phyloP scores from a whole-genome alignment of 1,139 yeast species.

The Kodamaea plutei region DNA sequence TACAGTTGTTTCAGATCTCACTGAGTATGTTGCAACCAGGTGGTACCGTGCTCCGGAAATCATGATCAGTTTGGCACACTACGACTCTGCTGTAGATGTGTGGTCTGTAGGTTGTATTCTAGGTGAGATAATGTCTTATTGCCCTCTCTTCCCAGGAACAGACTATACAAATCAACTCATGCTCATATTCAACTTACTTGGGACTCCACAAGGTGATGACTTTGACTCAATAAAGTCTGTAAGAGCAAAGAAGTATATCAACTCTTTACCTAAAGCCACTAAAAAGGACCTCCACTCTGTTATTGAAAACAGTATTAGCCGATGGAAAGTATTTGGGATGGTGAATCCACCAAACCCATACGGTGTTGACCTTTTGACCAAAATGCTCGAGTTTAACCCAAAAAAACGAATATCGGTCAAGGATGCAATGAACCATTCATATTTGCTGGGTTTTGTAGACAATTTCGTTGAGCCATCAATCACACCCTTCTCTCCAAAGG shows the following conservation, averaged over 20 bases:
- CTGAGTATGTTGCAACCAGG: conserved; percentile 76
- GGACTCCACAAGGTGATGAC: conserved; percentile 61
- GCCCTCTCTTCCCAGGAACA: conserved; percentile 78
- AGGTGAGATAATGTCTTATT: conserved; percentile 55
- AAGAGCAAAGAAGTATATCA: conserved; percentile 60
- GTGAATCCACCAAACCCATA: conserved; percentile 39
- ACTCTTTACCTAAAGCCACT: conserved; percentile 46
- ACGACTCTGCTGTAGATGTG: conserved; percentile 68
- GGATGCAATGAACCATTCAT: conserved; percentile 66
- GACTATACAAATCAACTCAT: conserved; percentile 67
- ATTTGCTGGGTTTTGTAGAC: conserved; percentile 70
- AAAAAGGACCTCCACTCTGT: conserved; percentile 10
- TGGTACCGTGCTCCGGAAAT: conserved; percentile 83
- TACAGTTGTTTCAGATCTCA: conserved; percentile 40
- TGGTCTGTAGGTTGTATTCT: conserved; percentile 81
- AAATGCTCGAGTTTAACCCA: conserved; percentile 61
- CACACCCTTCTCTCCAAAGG: conserved; percentile 15
- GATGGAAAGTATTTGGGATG: conserved; percentile 5
- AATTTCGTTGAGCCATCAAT: too few relatives aligned
- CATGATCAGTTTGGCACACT: conserved; percentile 66
- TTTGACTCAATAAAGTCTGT: conserved; percentile 53
- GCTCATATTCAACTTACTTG: conserved; percentile 57
- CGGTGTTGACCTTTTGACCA: conserved; percentile 60
- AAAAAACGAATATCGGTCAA: conserved; percentile 58
- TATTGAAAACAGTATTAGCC: conserved; percentile 10